These are phyloP conservation scores for Berkeleyomyces rouxiae DNA, from an alignment of 2,329 filamentous ascomycete genomes.

Conservation along the genomic window DNA sequence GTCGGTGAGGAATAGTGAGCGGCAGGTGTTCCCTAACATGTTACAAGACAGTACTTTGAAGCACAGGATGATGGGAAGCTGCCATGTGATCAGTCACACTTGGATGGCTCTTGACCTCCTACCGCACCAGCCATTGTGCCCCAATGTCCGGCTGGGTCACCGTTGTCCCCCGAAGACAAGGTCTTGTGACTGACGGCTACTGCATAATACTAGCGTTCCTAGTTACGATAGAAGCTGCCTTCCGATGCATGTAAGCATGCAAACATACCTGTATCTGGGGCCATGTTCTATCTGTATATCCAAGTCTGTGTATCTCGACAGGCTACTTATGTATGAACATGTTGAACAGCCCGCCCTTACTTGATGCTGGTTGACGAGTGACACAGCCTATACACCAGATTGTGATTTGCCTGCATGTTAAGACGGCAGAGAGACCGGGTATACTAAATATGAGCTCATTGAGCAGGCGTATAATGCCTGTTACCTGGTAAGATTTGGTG, in stretches of 20 bases:
- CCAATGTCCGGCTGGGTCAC: background rate
- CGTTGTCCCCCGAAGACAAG: background rate
- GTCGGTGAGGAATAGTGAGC: background rate
- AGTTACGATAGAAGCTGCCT: background rate
- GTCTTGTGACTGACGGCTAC: background rate
- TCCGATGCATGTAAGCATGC: background rate
- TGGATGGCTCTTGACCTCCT: background rate
- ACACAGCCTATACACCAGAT: background rate
- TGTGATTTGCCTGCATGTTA: background rate
- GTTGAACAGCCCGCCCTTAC: too few species aligned
- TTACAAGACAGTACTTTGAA: background rate
- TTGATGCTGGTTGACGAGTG: background rate
- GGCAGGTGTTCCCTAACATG: background rate
- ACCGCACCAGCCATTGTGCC: background rate
- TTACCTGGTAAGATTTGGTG: too few species aligned
- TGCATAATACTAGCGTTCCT: background rate
- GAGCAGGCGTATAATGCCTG: too few species aligned
- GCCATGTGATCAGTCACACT: background rate
- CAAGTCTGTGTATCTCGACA: too few species aligned
- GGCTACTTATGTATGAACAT: too few species aligned
- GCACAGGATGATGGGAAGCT: background rate
- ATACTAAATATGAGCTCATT: background rate
- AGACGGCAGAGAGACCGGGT: background rate
- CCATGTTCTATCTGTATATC: background rate
- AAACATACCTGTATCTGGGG: background rate